A percentile compares a stretch with the other conserved stretches of the same genome.
These are phyloP conservation scores for Candida sonorensis DNA, from an alignment of 805 yeast species.

Conservation along the genomic window DNA sequence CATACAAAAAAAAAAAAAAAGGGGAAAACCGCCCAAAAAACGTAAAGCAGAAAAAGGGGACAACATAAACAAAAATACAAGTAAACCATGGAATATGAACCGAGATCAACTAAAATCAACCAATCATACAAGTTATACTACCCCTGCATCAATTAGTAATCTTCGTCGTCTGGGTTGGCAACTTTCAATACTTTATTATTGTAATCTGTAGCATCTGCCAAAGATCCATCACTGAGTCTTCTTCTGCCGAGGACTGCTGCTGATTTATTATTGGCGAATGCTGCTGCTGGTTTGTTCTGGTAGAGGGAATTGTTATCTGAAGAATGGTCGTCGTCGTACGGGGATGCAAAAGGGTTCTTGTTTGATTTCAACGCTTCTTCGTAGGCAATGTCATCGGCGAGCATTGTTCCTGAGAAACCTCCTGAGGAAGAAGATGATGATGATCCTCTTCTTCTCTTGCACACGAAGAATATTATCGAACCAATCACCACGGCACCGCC, in stretches of 20 bases:
- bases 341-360: constrained; percentile 56
- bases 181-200: constrained; percentile 76
- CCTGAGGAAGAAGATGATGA: no score
- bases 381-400: constrained; percentile 49
- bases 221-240: constrained; percentile 75
- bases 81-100: not conserved
- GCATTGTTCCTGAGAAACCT: constrained; percentile 34
- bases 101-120: no score
- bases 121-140: not conserved
- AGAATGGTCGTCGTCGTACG: constrained; percentile 39
- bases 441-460: constrained; percentile 28
- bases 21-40: no score
- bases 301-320: no score
- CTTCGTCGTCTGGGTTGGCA: constrained; percentile 74
- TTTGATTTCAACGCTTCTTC: constrained; percentile 51
- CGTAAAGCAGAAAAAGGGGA: no score
- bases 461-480: constrained; percentile 28
- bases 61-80: not conserved
- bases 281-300: no score
- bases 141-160: constrained; percentile 2
- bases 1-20: no score
- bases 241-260: constrained; percentile 77
- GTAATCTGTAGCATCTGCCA: constrained; percentile 82
- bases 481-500: constrained; percentile 23
- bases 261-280: no score